Base-by-base conservation (phyloP, 352 stramenopile species). In the Phytophthora hybrid region DNA sequence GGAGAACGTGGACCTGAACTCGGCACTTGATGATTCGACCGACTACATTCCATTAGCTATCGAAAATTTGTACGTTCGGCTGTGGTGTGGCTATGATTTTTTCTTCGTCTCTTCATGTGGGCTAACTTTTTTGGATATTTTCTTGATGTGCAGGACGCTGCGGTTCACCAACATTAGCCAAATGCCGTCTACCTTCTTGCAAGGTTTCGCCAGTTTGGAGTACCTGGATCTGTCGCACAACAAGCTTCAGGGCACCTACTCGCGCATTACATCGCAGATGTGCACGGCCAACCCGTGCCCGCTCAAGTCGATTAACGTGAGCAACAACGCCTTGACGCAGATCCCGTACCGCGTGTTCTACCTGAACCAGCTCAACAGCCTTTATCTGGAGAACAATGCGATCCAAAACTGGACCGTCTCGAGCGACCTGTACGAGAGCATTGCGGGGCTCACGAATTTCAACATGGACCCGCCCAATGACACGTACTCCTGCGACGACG, bases 311-410 rank as follows among this genome's bases (percentile, higher is more conserved):
- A 85, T 88, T 58, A 88, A 88, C 57, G 66, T 88, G 59, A 82
- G 78, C 29, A 64, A 69, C 59, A 88, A 88, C 58, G 34, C 14
- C 9, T 69, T 88, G 54, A 74, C 64, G 13, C 59, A 76, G 26
- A 83, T 88, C 19, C 81, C 79, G 46, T 84, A 84, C 47, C 74
- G 78, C 11, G 59, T 84, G 63, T 85, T 88, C 61, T 85, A 83
- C 66, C 34, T 86, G 13, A 83, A 81, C 34, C 66, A 80, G 23
- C 71, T 88, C 52, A 74, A 80, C 68, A 84, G 77, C 31, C 67
- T 88, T 21, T 85, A 86, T 39, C 58, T 88, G 34, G 56, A 69
- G 53, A 79, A 82, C 57, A 88, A 88, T 53, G 59, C 55, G n/a
- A 78, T 86, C 37, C 63, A 77, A 16, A 85, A 88, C 64, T 84